Percentiles rank a stretch among this genome's conserved stretches.
Conservation (phyloP, 2,329 filamentous ascomycete genomes). For the Pseudogymnoascus sp. region DNA sequence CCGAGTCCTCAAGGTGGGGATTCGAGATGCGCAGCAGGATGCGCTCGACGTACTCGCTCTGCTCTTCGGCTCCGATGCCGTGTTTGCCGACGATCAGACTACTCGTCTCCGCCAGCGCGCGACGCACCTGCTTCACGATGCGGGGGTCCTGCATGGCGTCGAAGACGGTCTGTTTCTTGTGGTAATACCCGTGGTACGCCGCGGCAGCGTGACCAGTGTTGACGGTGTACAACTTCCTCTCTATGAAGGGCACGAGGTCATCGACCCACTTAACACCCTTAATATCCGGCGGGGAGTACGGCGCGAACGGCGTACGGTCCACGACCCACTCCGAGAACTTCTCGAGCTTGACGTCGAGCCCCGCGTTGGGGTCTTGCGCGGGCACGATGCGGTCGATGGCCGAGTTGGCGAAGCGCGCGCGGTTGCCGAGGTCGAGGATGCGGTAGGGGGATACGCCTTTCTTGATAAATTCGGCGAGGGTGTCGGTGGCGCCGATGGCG, state of each 20-base stretch:
- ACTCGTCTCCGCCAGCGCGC: slow-evolving; percentile 79
- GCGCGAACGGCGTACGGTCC: slow-evolving; percentile 76
- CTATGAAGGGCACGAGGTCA: slow-evolving; percentile 88
- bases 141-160: slow-evolving; percentile 76
- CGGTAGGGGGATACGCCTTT: slow-evolving; percentile 64
- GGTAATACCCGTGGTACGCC: slow-evolving; percentile 88
- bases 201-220: slow-evolving; percentile 97
- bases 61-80: slow-evolving; percentile 65
- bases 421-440: slow-evolving; percentile 60
- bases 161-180: slow-evolving; percentile 80
- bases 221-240: slow-evolving; percentile 99
- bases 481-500: slow-evolving; percentile 88
- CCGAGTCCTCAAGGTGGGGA: slow-evolving; percentile 83
- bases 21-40: slow-evolving; percentile 93
- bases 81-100: slow-evolving; percentile 83
- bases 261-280: slow-evolving; percentile 90
- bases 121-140: slow-evolving; percentile 73
- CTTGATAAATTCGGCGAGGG: slow-evolving; percentile 75
- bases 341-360: slow-evolving; percentile 90
- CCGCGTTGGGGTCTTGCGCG: slow-evolving; percentile 71
- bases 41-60: slow-evolving; percentile 81
- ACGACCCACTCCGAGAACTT: slow-evolving; percentile 99
- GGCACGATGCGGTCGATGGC: slow-evolving; percentile 98
- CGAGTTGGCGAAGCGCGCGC: slow-evolving; percentile 91
- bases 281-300: slow-evolving; percentile 64